Conservation (phyloP, 352 stramenopile genomes). For the Pythium sukuiense region DNA sequence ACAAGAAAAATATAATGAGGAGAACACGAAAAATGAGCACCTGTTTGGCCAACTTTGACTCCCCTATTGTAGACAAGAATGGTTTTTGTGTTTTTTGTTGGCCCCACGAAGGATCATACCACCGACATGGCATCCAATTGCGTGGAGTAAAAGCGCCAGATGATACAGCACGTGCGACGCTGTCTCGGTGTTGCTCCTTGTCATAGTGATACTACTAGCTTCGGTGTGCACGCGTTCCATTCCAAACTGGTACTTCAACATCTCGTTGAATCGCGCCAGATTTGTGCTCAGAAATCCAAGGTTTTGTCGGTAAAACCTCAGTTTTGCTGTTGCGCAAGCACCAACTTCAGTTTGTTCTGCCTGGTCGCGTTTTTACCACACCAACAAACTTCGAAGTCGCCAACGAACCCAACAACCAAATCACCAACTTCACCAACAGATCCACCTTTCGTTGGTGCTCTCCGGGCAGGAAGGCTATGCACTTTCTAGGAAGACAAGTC, state of each 20-base stretch:
- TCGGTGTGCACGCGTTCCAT: not conserved
- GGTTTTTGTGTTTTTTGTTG: too few relatives aligned
- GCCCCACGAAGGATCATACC: too few relatives aligned
- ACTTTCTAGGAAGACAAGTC: not conserved
- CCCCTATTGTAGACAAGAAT: too few relatives aligned
- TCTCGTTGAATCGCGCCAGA: not conserved
- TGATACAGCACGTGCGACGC: too few relatives aligned
- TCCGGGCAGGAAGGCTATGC: too few relatives aligned
- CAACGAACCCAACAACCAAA: not conserved
- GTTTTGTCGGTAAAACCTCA: conserved; percentile 1
- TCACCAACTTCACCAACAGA: not conserved
- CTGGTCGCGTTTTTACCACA: not conserved
- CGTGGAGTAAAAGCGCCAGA: too few relatives aligned
- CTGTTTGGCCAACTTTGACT: too few relatives aligned
- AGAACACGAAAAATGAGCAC: too few relatives aligned
- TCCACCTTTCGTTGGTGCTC: not conserved
- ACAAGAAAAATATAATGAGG: too few relatives aligned
- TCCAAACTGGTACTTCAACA: not conserved
- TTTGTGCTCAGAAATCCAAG: not conserved
- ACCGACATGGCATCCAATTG: too few relatives aligned
- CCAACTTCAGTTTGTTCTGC: not conserved
- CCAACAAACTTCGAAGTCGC: conserved; percentile 1
- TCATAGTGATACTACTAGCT: too few relatives aligned
- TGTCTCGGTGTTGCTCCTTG: too few relatives aligned
- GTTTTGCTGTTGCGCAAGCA: not conserved